Evolutionary conservation across 208 protist species (phyloP).

Genomic region (Porcisia hertigi): DNA sequence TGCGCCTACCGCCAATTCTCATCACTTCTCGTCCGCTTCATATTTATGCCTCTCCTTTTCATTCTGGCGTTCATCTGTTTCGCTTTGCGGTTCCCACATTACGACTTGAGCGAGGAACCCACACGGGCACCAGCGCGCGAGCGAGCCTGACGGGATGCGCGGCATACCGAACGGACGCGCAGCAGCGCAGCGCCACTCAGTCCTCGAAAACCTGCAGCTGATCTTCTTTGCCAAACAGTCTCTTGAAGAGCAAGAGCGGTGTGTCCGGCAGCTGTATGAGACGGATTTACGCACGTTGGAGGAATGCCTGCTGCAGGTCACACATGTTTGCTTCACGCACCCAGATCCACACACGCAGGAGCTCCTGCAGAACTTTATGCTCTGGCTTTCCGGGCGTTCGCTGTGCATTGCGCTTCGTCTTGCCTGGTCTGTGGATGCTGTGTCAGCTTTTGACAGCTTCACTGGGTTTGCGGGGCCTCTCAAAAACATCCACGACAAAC

Average conservation of each 20-base stretch:
- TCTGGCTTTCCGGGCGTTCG: conserved; percentile 74
- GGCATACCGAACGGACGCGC: conserved; percentile 8
- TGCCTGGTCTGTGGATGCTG: conserved; percentile 76
- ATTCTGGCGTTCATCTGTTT: neutral
- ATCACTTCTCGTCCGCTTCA: neutral
- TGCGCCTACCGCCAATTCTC: neutral
- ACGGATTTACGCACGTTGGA: conserved; percentile 53
- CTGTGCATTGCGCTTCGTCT: conserved; percentile 74
- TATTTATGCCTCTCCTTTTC: neutral
- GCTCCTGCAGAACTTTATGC: conserved; percentile 66
- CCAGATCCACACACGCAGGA: conserved; percentile 49
- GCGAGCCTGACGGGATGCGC: neutral
- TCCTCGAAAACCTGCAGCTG: conserved; percentile 59
- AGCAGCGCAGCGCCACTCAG: conserved; percentile 42
- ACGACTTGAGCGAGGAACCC: neutral
- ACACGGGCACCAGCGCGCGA: neutral
- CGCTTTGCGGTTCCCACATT: neutral
- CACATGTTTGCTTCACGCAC: conserved; percentile 80
- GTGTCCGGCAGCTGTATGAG: conserved; percentile 68
- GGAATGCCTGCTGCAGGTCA: conserved; percentile 81
- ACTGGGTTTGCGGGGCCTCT: conserved; percentile 59
- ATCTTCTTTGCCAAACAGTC: conserved; percentile 40
- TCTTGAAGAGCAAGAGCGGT: conserved; percentile 39
- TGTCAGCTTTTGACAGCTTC: conserved; percentile 44
- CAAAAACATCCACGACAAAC: conserved; percentile 77